Evolutionary conservation across 345 rosid genomes (phyloP).

Genomic region (Iberis pinnata): DNA sequence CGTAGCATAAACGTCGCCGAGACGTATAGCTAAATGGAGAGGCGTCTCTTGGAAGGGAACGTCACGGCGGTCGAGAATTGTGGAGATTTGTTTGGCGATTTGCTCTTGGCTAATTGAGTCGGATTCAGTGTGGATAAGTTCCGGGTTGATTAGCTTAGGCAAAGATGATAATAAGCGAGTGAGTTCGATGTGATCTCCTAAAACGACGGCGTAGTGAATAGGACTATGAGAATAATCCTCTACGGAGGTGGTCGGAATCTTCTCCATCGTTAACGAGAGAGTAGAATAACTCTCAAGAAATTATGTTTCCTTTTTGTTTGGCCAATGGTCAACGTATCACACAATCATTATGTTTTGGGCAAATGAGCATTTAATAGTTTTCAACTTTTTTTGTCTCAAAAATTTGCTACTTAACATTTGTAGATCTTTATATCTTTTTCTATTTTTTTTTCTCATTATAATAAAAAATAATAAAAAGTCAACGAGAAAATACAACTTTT

Average conservation of each 20-base stretch:
- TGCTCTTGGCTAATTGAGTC: constrained; percentile 60
- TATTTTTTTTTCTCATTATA: too few relatives aligned
- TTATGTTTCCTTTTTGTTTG: too few relatives aligned
- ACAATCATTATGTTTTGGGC: too few relatives aligned
- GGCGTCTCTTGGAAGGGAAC: constrained; percentile 79
- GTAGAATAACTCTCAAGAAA: too few relatives aligned
- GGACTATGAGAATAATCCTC: constrained; percentile 78
- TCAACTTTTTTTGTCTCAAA: too few relatives aligned
- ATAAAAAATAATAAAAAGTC: too few relatives aligned
- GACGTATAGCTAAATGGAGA: constrained; percentile 75
- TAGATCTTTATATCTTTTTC: too few relatives aligned
- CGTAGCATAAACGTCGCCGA: constrained; percentile 50
- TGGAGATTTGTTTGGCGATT: constrained; percentile 57
- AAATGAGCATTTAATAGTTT: too few relatives aligned
- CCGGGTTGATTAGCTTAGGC: constrained; percentile 59
- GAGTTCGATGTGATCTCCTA: constrained; percentile 59
- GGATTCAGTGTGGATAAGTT: constrained; percentile 53
- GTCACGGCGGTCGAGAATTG: constrained; percentile 73
- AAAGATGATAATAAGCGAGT: constrained; percentile 54
- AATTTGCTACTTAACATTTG: too few relatives aligned
- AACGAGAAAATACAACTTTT: too few relatives aligned
- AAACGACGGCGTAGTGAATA: constrained; percentile 64
- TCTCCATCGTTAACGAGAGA: too few relatives aligned
- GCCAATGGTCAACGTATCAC: too few relatives aligned
- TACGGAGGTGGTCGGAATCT: constrained; percentile 39